These are phyloP conservation scores for Hyphopichia khmerensis DNA, from an alignment of 1,139 yeast species.

Conservation along the genomic window DNA sequence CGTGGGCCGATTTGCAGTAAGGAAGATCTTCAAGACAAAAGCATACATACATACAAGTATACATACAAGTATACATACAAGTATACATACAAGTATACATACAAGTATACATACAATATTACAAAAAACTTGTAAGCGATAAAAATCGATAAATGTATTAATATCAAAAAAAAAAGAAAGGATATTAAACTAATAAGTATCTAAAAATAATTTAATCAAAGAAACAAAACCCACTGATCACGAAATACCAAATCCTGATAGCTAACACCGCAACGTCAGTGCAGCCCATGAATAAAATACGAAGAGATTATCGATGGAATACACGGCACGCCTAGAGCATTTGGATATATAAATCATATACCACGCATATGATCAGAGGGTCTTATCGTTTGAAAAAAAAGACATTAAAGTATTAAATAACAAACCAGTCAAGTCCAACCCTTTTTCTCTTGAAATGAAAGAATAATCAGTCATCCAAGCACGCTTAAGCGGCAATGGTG, in stretches of 20 bases:
- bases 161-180: neutral
- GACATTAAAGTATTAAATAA: no score
- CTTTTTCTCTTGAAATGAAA: neutral
- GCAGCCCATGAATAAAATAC: conserved; percentile 16
- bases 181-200: neutral
- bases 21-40: no score
- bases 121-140: no score
- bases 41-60: no score
- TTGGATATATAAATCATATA: conserved; percentile 21
- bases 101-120: no score
- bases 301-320: conserved; percentile 17
- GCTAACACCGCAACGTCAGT: conserved; percentile 65
- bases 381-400: neutral
- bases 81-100: no score
- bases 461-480: neutral
- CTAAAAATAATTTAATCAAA: neutral
- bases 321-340: conserved; percentile 67
- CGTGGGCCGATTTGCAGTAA: no score
- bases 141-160: no score
- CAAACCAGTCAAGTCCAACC: neutral
- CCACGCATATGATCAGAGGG: neutral
- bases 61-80: no score
- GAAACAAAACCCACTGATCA: no score
- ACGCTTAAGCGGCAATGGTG: conserved; percentile 37
- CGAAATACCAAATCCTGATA: conserved; percentile 52